Evolutionary conservation across 179 eudicot genomes (phyloP).

Genomic region (Sideroxylon spinosum): DNA sequence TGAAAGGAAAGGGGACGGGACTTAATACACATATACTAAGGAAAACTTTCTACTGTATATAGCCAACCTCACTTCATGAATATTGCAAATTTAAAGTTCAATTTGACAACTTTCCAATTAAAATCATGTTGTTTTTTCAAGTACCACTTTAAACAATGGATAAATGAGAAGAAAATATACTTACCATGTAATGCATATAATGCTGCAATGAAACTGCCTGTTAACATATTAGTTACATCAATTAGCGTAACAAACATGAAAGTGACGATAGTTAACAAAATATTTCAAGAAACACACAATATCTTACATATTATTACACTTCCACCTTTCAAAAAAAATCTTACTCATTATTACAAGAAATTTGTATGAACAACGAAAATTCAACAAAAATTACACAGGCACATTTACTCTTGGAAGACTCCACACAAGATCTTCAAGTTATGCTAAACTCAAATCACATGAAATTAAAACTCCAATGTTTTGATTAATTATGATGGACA

Average conservation of each 20-base stretch:
- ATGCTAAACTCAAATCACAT: not conserved
- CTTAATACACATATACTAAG: not conserved
- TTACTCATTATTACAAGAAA: not conserved
- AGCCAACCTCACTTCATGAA: not conserved
- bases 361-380: not conserved
- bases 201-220: constrained; percentile 74
- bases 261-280: not conserved
- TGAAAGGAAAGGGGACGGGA: too few species aligned
- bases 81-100: not conserved
- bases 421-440: not conserved
- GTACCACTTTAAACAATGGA: not conserved
- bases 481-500: too few species aligned
- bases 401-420: not conserved
- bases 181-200: constrained; percentile 66
- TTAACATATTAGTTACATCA: constrained; percentile 18
- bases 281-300: not conserved
- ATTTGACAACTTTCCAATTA: not conserved
- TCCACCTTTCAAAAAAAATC: too few species aligned
- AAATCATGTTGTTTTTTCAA: not conserved
- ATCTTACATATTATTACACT: too few species aligned
- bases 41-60: not conserved
- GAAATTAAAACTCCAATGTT: not conserved
- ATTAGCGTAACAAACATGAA: not conserved
- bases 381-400: not conserved
- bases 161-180: constrained; percentile 19